Evolutionary conservation across 306 rosid species (phyloP), one percentile per base, ranked within the genome.

Genomic region (Prunus mume): DNA sequence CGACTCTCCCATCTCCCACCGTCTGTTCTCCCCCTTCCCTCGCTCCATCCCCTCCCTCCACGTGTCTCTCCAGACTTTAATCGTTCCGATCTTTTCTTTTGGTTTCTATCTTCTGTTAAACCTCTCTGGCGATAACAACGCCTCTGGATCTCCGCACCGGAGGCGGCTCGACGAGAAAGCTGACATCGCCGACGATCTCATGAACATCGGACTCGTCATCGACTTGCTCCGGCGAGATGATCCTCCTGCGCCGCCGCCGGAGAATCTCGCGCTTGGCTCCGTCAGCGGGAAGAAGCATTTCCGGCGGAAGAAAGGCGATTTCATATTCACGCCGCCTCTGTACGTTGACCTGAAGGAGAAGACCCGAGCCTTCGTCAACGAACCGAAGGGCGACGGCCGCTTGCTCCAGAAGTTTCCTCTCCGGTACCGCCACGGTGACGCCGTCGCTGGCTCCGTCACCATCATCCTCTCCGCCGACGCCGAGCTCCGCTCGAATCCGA

Each of bases 121-220:
- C 75, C 98, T 90, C 82, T 94, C 98, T 89, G 98, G 98, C 57
- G 97, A 94, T 0, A 94, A 72, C 41, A 94, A 58, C n/a, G 97
- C 98, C 86, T 94, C 98, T 12, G 98, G 98, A 55, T 94, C 98
- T 22, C 98, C 98, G 82, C 97, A 94, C 50, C 97, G 75, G 17
- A 92, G 74, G 56, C 98, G 79, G 80, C 98, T 94, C 6, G 98
- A 94, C 41, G 96, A 94, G 83, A 86, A 91, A 22, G 85, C 88
- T 12, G 90, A 82, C 12, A 74, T 74, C 1, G 79, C 88, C n/a
- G 97, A 90, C 6, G 96, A 83, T 30, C 97, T 81, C 58, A 85
- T 25, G 71, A 94, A 92, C 93, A 94, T 90, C 1, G 98, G 98
- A 68, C 98, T 94, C 6, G 98, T 90, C 34, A 94, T 84, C 4